phyloP scores from a whole-genome alignment of 139 green algal genomes.

The Chlorella ohadii region DNA sequence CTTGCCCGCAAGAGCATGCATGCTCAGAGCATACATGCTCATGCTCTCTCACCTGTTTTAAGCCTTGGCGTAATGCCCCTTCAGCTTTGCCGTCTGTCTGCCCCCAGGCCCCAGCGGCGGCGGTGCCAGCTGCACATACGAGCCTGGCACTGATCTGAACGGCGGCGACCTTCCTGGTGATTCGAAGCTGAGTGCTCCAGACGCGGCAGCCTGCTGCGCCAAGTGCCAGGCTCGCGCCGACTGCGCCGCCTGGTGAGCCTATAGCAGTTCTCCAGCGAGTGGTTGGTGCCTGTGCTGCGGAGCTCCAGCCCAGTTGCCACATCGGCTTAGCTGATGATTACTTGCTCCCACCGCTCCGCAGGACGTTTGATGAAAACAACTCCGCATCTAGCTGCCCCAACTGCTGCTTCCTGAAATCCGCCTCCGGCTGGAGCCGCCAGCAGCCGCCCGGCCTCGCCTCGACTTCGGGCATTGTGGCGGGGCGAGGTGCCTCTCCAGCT shows the following conservation, averaged over 20 bases:
- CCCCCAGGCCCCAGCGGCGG: background rate
- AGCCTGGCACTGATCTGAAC: background rate
- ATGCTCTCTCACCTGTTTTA: too few relatives aligned
- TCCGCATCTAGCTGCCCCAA: background rate
- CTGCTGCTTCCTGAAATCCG: constrained; percentile 24
- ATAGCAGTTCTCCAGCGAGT: too few relatives aligned
- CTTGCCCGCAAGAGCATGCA: too few relatives aligned
- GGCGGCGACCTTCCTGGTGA: background rate
- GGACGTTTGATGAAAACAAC: constrained; percentile 14
- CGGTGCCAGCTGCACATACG: background rate
- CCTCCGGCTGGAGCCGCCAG: constrained; percentile 5
- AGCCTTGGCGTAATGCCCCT: too few relatives aligned
- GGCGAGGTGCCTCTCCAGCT: background rate
- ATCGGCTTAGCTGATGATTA: background rate
- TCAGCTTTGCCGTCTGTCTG: too few relatives aligned
- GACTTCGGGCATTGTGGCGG: constrained; percentile 1
- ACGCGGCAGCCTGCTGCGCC: background rate
- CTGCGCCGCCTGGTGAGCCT: constrained; percentile 14
- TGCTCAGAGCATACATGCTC: too few relatives aligned
- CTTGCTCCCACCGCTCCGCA: background rate
- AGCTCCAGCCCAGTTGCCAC: too few relatives aligned
- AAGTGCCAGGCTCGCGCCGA: background rate
- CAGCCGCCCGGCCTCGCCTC: background rate
- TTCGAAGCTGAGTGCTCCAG: too few relatives aligned
- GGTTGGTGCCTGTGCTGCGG: too few relatives aligned